These are phyloP conservation scores for Naganishia friedmannii DNA, from an alignment of 768 basidiomycete genomes.

Conservation along the genomic window DNA sequence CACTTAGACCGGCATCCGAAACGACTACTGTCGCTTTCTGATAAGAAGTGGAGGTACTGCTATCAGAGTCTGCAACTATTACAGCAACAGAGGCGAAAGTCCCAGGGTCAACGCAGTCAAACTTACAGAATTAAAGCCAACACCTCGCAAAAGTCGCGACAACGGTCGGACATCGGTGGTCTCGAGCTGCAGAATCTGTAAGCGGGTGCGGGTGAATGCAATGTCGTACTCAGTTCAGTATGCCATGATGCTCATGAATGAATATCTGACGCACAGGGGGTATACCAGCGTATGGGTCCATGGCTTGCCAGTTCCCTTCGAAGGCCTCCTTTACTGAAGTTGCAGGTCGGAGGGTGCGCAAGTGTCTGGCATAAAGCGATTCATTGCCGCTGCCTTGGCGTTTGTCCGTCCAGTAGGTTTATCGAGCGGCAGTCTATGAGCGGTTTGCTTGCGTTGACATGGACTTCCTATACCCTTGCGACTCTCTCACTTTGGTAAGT, in stretches of 20 bases:
- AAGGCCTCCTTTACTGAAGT: background rate
- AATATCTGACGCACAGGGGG: background rate
- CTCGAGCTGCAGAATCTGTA: constrained; percentile 50
- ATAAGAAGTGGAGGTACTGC: background rate
- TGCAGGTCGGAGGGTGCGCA: background rate
- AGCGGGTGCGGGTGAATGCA: background rate
- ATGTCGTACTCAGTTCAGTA: too few relatives aligned
- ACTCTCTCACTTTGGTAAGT: too few relatives aligned
- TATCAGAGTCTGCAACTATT: constrained; percentile 11
- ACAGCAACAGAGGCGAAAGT: background rate
- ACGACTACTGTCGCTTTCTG: constrained; percentile 69
- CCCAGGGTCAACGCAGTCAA: constrained; percentile 1
- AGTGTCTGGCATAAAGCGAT: background rate
- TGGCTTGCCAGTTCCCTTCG: background rate
- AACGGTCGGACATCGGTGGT: constrained; percentile 73
- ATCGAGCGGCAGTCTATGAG: too few relatives aligned
- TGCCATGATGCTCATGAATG: background rate
- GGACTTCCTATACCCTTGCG: too few relatives aligned
- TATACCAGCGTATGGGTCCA: background rate
- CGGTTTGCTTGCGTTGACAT: too few relatives aligned
- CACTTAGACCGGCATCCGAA: constrained; percentile 66
- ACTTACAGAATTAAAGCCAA: constrained; percentile 75
- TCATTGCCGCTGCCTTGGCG: background rate
- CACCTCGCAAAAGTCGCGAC: constrained; percentile 70
- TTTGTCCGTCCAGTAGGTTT: background rate